Evolutionary conservation across 1,284 basidiomycete species (phyloP).

Genomic region (Puccinia triticina): DNA sequence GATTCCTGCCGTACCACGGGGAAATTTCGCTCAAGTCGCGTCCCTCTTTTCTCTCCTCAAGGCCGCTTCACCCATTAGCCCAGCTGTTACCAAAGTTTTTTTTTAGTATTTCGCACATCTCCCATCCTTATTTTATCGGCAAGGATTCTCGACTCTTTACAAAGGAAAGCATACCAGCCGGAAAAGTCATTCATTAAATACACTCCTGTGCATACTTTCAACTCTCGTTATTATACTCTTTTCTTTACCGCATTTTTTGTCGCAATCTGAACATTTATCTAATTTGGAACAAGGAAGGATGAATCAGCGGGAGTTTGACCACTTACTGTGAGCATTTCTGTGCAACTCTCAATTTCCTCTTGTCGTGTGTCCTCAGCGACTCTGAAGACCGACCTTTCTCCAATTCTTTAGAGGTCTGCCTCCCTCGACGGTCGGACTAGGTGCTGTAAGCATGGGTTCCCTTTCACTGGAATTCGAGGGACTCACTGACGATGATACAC

Average conservation of each 20-base stretch:
- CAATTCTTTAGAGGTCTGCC: not conserved
- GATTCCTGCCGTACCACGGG: no score
- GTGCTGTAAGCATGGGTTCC: no score
- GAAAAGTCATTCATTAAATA: no score
- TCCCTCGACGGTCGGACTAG: not conserved
- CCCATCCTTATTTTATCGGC: no score
- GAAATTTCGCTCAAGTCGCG: no score
- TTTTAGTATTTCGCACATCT: no score
- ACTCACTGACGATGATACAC: not conserved
- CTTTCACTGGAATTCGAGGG: constrained; percentile 3
- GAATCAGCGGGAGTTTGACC: not conserved
- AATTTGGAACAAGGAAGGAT: constrained; percentile 6
- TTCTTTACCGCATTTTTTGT: not conserved
- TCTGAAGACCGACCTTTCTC: not conserved
- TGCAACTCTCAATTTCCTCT: not conserved
- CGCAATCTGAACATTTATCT: constrained; percentile 1
- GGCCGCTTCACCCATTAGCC: no score
- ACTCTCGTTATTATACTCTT: constrained; percentile 14
- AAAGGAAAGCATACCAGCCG: no score
- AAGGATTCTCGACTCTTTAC: no score
- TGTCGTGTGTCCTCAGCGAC: not conserved
- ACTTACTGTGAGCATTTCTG: constrained; percentile 2
- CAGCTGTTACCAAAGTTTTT: no score
- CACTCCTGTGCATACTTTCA: not conserved
- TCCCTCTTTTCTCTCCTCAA: no score